These are phyloP conservation scores for Kwoniella newhampshirensis DNA, from an alignment of 768 basidiomycete species.

Conservation along the genomic window DNA sequence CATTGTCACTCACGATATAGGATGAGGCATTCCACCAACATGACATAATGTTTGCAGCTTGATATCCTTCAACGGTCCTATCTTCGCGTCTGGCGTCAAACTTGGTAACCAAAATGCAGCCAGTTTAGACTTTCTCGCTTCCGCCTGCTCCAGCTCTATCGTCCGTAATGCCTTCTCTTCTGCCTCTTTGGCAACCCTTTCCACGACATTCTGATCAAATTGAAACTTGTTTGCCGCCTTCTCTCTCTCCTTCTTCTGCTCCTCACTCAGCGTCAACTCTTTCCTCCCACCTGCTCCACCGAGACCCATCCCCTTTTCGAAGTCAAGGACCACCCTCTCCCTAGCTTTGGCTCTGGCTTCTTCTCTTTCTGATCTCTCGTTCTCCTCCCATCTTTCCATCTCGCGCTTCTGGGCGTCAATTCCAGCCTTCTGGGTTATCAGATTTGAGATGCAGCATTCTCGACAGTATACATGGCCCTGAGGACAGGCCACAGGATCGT, in stretches of 20 bases:
- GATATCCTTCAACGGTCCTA: slow-evolving; percentile 69
- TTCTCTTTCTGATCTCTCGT: slow-evolving; percentile 77
- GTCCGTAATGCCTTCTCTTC: slow-evolving; percentile 81
- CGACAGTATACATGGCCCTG: slow-evolving; percentile 94
- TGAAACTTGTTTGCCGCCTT: slow-evolving; percentile 74
- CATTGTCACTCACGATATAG: slow-evolving; percentile 63
- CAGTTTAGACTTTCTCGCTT: slow-evolving; percentile 78
- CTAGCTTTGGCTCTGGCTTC: slow-evolving; percentile 71
- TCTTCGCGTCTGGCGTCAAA: slow-evolving; percentile 75
- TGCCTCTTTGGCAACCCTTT: slow-evolving; percentile 77
- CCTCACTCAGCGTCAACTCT: slow-evolving; percentile 10
- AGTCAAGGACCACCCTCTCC: slow-evolving; percentile 83
- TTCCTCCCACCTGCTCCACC: slow-evolving; percentile 54
- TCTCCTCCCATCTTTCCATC: slow-evolving; percentile 69
- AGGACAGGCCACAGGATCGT: slow-evolving; percentile 77
- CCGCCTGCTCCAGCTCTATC: slow-evolving; percentile 77
- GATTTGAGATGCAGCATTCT: slow-evolving; percentile 85
- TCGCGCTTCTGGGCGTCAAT: slow-evolving; percentile 86
- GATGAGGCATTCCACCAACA: slow-evolving; percentile 74
- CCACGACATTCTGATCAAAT: slow-evolving; percentile 81
- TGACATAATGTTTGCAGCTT: slow-evolving; percentile 87
- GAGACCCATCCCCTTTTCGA: slow-evolving; percentile 77
- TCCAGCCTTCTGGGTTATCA: slow-evolving; percentile 72
- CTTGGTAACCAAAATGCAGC: slow-evolving; percentile 98
- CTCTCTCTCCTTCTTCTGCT: slow-evolving; percentile 51